Percentiles rank a stretch among this genome's conserved stretches.
phyloP scores from a whole-genome alignment of 2,329 filamentous ascomycete species.

The Stagonosporopsis vannaccii region DNA sequence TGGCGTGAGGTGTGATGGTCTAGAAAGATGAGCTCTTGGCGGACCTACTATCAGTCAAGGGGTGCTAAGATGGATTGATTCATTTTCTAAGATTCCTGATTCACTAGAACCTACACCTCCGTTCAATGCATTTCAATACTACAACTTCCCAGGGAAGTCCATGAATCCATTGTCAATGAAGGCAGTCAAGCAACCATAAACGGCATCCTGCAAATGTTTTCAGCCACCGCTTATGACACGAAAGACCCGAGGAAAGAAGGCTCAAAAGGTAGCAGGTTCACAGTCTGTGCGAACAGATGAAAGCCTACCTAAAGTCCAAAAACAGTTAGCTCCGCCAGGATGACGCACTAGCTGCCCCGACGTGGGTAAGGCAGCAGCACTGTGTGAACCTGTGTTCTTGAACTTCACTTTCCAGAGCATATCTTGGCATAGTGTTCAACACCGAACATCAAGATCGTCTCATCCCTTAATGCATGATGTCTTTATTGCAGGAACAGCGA shows the following conservation, averaged over 20 bases:
- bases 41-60: neutral
- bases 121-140: neutral
- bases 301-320: neutral
- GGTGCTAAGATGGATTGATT: neutral
- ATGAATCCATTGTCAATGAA: no score
- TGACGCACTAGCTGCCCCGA: neutral
- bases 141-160: no score
- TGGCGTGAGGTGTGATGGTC: constrained; percentile 9
- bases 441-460: neutral
- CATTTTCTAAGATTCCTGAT: neutral
- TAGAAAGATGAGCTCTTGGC: neutral
- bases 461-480: constrained; percentile 8
- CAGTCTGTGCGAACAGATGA: neutral
- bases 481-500: constrained; percentile 13
- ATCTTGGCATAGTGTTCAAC: neutral
- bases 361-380: neutral
- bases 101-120: neutral
- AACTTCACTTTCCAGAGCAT: neutral
- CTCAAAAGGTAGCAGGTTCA: neutral
- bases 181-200: neutral
- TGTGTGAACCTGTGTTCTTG: neutral
- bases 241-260: neutral
- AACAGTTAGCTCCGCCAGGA: neutral
- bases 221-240: neutral
- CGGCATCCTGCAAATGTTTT: no score